A percentile compares a stretch with the other conserved stretches of the same genome.
These are phyloP conservation scores for Mycosphaerella arachidis DNA, from an alignment of 2,329 filamentous ascomycete species.

Conservation along the genomic window DNA sequence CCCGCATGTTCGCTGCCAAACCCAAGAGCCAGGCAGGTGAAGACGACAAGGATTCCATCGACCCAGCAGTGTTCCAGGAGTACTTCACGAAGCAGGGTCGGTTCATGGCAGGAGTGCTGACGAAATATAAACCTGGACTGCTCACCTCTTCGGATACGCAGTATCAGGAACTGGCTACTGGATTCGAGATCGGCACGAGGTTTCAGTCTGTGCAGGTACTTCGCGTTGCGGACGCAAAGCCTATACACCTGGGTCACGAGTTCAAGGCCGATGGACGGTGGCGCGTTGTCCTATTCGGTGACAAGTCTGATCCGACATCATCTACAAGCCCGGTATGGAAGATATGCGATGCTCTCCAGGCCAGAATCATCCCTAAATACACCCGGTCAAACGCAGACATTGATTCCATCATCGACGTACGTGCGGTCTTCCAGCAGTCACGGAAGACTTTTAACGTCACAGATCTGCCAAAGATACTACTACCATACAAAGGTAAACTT, in stretches of 20 bases:
- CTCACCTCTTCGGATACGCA: constrained; percentile 22
- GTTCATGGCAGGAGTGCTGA: constrained; percentile 34
- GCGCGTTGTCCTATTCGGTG: constrained; percentile 32
- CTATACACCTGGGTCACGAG: constrained; percentile 32
- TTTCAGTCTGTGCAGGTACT: constrained; percentile 33
- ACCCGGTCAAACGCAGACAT: constrained; percentile 39
- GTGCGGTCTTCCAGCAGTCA: constrained; percentile 30
- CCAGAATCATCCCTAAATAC: constrained; percentile 28
- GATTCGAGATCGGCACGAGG: constrained; percentile 30
- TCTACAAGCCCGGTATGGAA: constrained; percentile 19
- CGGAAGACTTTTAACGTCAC: constrained; percentile 31
- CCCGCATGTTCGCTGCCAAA: constrained; percentile 43
- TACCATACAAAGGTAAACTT: constrained; percentile 39
- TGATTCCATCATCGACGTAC: constrained; percentile 53
- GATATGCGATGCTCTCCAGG: constrained; percentile 23
- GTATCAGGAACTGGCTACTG: constrained; percentile 30
- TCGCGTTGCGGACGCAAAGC: constrained; percentile 33
- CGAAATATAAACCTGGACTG: constrained; percentile 25
- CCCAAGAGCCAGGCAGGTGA: constrained; percentile 21
- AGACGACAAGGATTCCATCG: constrained; percentile 27
- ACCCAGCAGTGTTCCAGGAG: constrained; percentile 33
- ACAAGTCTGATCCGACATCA: constrained; percentile 15
- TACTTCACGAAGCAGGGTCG: constrained; percentile 30
- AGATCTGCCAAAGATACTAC: constrained; percentile 41
- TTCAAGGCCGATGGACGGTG: constrained; percentile 34